phyloP scores from a whole-genome alignment of 2,329 filamentous ascomycete species.

The Alternaria ethzedia region DNA sequence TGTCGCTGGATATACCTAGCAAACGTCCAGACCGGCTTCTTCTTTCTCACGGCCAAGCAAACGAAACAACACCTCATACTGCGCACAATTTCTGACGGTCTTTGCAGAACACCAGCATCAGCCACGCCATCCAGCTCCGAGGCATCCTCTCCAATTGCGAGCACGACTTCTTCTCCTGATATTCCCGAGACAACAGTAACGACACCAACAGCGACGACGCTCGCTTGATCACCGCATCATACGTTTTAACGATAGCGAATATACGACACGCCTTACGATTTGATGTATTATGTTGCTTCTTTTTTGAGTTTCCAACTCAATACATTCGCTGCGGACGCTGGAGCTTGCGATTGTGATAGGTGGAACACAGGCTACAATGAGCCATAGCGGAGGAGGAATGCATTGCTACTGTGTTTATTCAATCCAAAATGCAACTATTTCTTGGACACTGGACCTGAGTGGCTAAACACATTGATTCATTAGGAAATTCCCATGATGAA shows the following conservation, averaged over 20 bases:
- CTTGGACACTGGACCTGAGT: no score
- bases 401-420: not conserved
- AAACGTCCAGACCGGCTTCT: not conserved
- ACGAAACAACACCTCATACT: not conserved
- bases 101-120: not conserved
- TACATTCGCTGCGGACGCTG: not conserved
- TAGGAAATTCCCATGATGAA: not conserved
- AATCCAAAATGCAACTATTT: not conserved
- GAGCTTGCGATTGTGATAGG: not conserved
- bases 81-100: not conserved
- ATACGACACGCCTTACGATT: not conserved
- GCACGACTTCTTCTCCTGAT: not conserved
- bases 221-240: not conserved
- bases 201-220: not conserved
- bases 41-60: not conserved
- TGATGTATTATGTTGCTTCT: not conserved
- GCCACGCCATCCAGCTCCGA: not conserved
- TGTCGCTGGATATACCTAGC: not conserved
- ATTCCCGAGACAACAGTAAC: not conserved
- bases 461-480: not conserved
- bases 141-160: not conserved
- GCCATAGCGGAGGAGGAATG: no score
- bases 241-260: not conserved
- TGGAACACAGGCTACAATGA: not conserved
- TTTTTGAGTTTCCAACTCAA: not conserved